These are phyloP conservation scores for Diaporthe nobilis DNA, from an alignment of 2,329 filamentous ascomycete species.

Conservation along the genomic window DNA sequence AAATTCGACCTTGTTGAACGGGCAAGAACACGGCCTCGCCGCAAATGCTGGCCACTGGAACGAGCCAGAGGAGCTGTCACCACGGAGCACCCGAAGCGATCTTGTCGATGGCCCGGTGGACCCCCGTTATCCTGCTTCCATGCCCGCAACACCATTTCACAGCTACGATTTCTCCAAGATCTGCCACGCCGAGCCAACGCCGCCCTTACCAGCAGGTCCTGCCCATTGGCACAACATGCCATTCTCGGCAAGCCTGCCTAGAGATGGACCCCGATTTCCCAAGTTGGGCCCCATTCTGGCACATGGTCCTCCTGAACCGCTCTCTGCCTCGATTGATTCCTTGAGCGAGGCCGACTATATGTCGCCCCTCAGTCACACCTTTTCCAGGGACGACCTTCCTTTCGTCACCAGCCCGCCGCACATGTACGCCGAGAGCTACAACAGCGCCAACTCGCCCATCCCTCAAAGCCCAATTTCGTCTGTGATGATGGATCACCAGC, in stretches of 20 bases:
- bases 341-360: conserved; percentile 75
- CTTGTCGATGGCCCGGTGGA: conserved; percentile 53
- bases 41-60: conserved; percentile 56
- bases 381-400: conserved; percentile 67
- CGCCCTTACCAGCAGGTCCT: conserved; percentile 54
- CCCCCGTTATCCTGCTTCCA: conserved; percentile 57
- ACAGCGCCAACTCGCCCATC: conserved; percentile 65
- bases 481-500: conserved; percentile 68
- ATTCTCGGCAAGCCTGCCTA: conserved; percentile 59
- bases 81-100: conserved; percentile 53
- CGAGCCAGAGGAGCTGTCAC: conserved; percentile 54
- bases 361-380: conserved; percentile 68
- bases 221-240: conserved; percentile 62
- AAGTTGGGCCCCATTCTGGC: conserved; percentile 56
- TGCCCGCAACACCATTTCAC: conserved; percentile 55
- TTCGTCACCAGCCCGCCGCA: conserved; percentile 69
- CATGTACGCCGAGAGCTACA: conserved; percentile 69
- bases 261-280: conserved; percentile 60
- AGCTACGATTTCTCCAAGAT: conserved; percentile 67
- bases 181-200: conserved; percentile 60
- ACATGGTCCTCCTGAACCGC: conserved; percentile 61
- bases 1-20: conserved; percentile 53
- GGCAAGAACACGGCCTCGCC: conserved; percentile 43
- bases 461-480: conserved; percentile 69
- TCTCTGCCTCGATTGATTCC: conserved; percentile 70